A percentile compares a stretch with the other conserved stretches of the same genome.
Evolutionary conservation across 2,329 filamentous ascomycete genomes (phyloP).

Genomic region (Fusarium setosum): DNA sequence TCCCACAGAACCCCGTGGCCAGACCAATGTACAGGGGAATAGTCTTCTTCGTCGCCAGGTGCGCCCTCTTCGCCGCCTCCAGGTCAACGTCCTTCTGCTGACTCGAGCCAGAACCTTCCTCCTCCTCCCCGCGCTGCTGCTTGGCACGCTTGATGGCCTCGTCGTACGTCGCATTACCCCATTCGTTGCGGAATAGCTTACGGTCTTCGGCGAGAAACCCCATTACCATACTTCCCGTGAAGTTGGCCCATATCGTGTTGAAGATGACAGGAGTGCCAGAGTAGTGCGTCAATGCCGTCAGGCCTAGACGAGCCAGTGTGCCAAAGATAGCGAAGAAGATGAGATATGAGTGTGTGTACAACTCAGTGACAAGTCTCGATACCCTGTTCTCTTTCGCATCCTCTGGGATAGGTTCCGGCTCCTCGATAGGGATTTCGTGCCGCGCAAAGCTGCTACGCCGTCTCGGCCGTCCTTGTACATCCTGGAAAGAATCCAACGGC

Average conservation of each 20-base stretch:
- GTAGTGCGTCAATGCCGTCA: slow-evolving; percentile 84
- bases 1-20: slow-evolving; percentile 88
- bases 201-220: slow-evolving; percentile 87
- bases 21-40: slow-evolving; percentile 90
- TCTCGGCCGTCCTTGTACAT: slow-evolving; percentile 5
- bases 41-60: slow-evolving; percentile 79
- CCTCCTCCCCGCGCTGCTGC: slow-evolving; percentile 51
- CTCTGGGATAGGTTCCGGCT: slow-evolving; percentile 15
- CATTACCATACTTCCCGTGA: slow-evolving; percentile 83
- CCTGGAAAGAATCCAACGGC: background rate
- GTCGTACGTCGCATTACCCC: slow-evolving; percentile 61
- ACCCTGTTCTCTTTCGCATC: slow-evolving; percentile 40
- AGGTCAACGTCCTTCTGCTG: slow-evolving; percentile 47
- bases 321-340: slow-evolving; percentile 84
- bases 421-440: background rate
- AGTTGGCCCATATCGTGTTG: slow-evolving; percentile 87
- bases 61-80: slow-evolving; percentile 64
- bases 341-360: slow-evolving; percentile 84
- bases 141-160: slow-evolving; percentile 47
- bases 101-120: slow-evolving; percentile 42
- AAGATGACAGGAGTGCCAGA: slow-evolving; percentile 80
- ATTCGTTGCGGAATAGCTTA: slow-evolving; percentile 77
- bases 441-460: slow-evolving; percentile 14
- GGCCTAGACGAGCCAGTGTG: slow-evolving; percentile 83
- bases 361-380: slow-evolving; percentile 64